Conservation (phyloP, 176 grass and related monocot species). For the Ananas comosus region DNA sequence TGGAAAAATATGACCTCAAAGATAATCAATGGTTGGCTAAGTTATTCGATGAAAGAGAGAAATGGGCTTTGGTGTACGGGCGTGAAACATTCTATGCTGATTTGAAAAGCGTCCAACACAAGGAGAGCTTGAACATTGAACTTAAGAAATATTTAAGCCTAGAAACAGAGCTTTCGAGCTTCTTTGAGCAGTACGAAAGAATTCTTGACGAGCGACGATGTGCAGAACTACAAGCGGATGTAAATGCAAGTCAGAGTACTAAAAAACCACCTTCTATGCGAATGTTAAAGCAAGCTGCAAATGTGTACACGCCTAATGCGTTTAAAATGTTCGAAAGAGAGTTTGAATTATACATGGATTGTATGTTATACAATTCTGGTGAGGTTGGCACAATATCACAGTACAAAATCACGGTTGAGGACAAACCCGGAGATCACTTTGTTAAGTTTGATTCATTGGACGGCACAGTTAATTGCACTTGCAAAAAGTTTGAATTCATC, state of each 20-base stretch:
- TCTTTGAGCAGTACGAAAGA: slow-evolving; percentile 70
- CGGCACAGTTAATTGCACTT: slow-evolving; percentile 54
- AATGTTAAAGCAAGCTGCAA: slow-evolving; percentile 72
- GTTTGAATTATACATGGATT: slow-evolving; percentile 98
- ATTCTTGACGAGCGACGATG: slow-evolving; percentile 47
- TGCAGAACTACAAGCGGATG: slow-evolving; percentile 61
- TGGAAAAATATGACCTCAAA: slow-evolving; percentile 69
- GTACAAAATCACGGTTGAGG: slow-evolving; percentile 56
- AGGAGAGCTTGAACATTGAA: slow-evolving; percentile 56
- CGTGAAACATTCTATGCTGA: slow-evolving; percentile 72
- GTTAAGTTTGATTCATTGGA: slow-evolving; percentile 79
- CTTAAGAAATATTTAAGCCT: slow-evolving; percentile 56
- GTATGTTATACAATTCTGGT: slow-evolving; percentile 63
- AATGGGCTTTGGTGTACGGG: slow-evolving; percentile 69
- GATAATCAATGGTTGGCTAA: slow-evolving; percentile 73
- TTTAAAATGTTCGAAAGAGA: slow-evolving; percentile 97
- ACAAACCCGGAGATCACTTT: slow-evolving; percentile 58
- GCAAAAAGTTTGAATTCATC: slow-evolving; percentile 75
- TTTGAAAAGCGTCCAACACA: slow-evolving; percentile 79
- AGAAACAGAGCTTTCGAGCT: slow-evolving; percentile 49
- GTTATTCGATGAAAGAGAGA: slow-evolving; percentile 67
- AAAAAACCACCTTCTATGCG: slow-evolving; percentile 85
- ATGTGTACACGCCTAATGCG: slow-evolving; percentile 75
- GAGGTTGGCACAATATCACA: slow-evolving; percentile 56
- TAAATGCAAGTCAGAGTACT: slow-evolving; percentile 41